Conservation (phyloP, 108 stramenopile species). For the Pseudonitzschia multiseries region DNA sequence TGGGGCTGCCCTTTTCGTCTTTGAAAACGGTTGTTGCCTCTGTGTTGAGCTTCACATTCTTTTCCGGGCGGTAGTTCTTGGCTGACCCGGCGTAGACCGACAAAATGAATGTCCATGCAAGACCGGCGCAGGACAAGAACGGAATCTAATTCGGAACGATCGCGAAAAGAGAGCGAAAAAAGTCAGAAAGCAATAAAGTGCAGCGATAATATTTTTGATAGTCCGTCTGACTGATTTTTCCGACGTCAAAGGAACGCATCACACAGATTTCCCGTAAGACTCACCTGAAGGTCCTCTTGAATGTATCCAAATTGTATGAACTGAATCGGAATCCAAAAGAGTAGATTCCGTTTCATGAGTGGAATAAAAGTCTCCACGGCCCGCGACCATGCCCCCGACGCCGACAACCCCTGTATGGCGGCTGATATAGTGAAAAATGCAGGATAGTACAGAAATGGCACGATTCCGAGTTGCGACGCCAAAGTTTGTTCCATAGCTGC, state of each 20-base stretch:
- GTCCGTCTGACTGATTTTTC: too few species aligned
- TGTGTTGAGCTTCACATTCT: background rate
- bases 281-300: conserved; percentile 54
- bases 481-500: conserved; percentile 66
- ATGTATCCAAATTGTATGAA: conserved; percentile 69
- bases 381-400: conserved; percentile 37
- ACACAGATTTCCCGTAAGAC: background rate
- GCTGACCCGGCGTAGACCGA: conserved; percentile 57
- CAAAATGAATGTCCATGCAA: conserved; percentile 68
- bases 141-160: conserved; percentile 34
- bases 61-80: conserved; percentile 22
- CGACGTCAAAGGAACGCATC: background rate
- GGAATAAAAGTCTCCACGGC: conserved; percentile 67
- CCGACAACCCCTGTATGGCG: conserved; percentile 49
- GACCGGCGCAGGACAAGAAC: conserved; percentile 56
- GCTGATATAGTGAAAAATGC: conserved; percentile 64
- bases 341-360: conserved; percentile 67
- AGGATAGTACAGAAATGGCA: conserved; percentile 74
- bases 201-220: too few species aligned
- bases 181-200: too few species aligned
- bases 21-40: background rate
- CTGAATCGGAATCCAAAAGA: conserved; percentile 79
- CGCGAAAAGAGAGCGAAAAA: background rate
- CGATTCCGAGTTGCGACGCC: conserved; percentile 68
- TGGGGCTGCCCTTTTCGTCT: background rate